phyloP scores from a whole-genome alignment of 805 yeast genomes.

The Yamadazyma paraphyllophila region DNA sequence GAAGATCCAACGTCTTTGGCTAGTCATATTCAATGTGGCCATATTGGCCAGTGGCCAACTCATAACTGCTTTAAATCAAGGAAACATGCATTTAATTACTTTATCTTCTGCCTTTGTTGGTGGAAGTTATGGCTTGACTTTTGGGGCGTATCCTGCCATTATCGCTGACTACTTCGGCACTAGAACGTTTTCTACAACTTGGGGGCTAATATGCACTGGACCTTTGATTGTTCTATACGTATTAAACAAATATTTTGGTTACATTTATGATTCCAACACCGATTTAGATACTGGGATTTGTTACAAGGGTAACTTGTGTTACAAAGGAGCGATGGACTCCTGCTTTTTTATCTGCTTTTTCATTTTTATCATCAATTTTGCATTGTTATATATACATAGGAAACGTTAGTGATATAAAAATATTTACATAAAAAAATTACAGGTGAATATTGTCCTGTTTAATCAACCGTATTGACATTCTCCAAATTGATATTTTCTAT shows the following conservation, averaged over 20 bases:
- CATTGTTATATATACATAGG: conserved; percentile 26
- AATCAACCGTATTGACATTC: conserved; percentile 40
- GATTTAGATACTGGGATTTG: conserved; percentile 41
- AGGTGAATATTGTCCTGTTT: neutral
- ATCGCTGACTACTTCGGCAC: conserved; percentile 74
- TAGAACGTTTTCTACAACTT: conserved; percentile 63
- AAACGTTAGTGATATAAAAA: conserved; percentile 4
- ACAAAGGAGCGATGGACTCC: conserved; percentile 33
- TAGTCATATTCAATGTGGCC: conserved; percentile 45
- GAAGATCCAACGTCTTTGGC: conserved; percentile 65
- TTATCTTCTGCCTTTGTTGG: conserved; percentile 59
- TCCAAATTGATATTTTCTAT: conserved; percentile 47
- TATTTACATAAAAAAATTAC: conserved; percentile 4
- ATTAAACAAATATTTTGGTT: conserved; percentile 56
- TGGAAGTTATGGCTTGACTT: conserved; percentile 63
- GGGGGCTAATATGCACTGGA: conserved; percentile 76
- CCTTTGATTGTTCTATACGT: conserved; percentile 55
- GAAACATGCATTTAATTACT: conserved; percentile 36
- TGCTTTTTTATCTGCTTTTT: conserved; percentile 30
- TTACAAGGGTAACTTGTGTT: conserved; percentile 36
- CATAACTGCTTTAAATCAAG: conserved; percentile 26
- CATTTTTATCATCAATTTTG: conserved; percentile 20
- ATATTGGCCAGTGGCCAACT: conserved; percentile 38
- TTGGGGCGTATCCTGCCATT: conserved; percentile 74
- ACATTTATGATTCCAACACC: conserved; percentile 46